phyloP scores from a whole-genome alignment of 2,329 filamentous ascomycete genomes.

The Neofusicoccum ribis region DNA sequence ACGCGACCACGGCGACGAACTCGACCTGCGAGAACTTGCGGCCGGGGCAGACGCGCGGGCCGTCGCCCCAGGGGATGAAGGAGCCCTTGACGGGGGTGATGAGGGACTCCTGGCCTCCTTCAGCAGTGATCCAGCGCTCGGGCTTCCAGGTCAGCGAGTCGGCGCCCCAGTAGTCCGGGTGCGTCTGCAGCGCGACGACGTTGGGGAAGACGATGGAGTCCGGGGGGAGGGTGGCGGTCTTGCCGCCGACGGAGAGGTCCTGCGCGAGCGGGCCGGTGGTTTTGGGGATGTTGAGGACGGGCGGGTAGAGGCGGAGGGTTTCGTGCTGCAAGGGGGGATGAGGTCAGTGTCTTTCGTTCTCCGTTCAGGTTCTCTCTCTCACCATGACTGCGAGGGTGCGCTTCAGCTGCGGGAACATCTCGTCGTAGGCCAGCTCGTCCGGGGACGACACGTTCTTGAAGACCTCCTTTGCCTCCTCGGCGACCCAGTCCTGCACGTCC shows the following conservation, averaged over 20 bases:
- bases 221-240: background rate
- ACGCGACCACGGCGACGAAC: conserved; percentile 34
- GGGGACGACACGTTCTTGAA: conserved; percentile 17
- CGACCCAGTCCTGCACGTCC: conserved; percentile 54
- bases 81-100: conserved; percentile 3
- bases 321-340: conserved; percentile 22
- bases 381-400: conserved; percentile 53
- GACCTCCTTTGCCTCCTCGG: conserved; percentile 49
- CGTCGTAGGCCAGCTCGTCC: conserved; percentile 23
- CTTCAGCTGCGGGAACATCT: conserved; percentile 45
- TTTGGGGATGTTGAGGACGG: conserved; percentile 24
- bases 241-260: background rate
- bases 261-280: background rate
- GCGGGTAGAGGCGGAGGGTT: conserved; percentile 31
- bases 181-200: conserved; percentile 4
- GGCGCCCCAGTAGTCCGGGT: conserved; percentile 3
- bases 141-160: conserved; percentile 5
- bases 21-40: conserved; percentile 41
- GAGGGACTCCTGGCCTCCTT: background rate
- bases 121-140: background rate
- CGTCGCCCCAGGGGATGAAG: conserved; percentile 34
- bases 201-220: background rate
- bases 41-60: conserved; percentile 34
- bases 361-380: conserved; percentile 14
- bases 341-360: background rate